Base-by-base conservation (phyloP, 2,329 filamentous ascomycete genomes). In the Calonectria henricotiae region DNA sequence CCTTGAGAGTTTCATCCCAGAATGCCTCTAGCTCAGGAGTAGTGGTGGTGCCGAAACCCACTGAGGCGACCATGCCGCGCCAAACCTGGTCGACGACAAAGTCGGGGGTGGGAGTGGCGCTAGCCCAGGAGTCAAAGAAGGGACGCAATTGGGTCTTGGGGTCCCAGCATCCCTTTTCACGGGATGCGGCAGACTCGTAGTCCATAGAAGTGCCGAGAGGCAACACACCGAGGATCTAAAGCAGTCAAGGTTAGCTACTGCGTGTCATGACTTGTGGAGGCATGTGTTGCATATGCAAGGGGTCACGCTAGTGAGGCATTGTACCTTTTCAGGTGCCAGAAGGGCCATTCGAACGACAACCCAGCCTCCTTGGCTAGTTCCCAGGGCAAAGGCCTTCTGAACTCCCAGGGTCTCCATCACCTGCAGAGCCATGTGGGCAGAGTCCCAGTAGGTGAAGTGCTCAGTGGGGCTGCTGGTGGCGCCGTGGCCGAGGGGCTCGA, bases 391-490 rank as follows among this genome's bases (percentile, higher is more conserved):
- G 0, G 85, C 86, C 80, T 85, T 85, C 20, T 81, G 62, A 30
- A 89, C 81, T 2, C 82, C 82, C 3, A 89, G 81, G 5, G 82
- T 82, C 44, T 89, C 85, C 83, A 91, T 82, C 1, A 88, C 87
- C 79, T 91, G 88, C 9, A 89, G 79, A 12, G 85, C 85, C 85
- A 90, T 85, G 69, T 83, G 79, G 51, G 87, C 87, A 3, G 86
- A 80, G 76, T 89, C 87, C 87, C 87, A 89, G 80, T 88, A 88
- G 2, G 86, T 89, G 74, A 87, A 89, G 69, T 87, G 84, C 74
- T 87, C 85, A 0, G 76, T 74, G n/a, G 77, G 65, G 66, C 76
- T 81, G 66, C 77, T 80, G 1, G 86, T 88, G 17, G 83, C 79
- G 71, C 87, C 87, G 73, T 89, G 87, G 67, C 87, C 87, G 0